Base-by-base conservation (phyloP, 495 filamentous ascomycete genomes). In the Aspergillus saccharolyticus region DNA sequence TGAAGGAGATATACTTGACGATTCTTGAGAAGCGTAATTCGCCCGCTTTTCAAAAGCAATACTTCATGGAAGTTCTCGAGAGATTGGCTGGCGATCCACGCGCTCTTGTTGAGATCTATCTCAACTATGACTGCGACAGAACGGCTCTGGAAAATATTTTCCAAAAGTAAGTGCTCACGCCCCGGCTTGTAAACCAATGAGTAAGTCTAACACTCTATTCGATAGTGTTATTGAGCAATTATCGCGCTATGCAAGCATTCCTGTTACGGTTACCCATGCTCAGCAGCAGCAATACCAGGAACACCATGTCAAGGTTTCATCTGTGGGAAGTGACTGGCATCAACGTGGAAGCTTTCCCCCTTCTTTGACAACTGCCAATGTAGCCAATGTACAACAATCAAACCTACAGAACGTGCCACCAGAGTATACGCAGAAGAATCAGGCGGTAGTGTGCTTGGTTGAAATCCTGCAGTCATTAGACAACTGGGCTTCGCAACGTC, bases 81-180 rank as follows among this genome's bases (percentile, higher is more conserved):
- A 78, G 93, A 56, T 75, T 97, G 28, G 89, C 87, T 49, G 86
- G 83, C 15, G 93, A 99, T 66, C 89, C 92, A 4, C 79, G 89
- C 42, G 92, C 90, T 0, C 69, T 99, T 57, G 95, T 99, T 4
- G 95, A 99, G 73, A 86, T 94, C 16, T 99, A 97, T 70, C 82
- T 99, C 54, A 99, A 99, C 69, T 99, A 99, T 63, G 95, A 99
- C 66, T 99, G 95, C 71, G 95, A 97, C 64, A 79, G 91, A 30
- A 89, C 89, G 20, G 87, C 88, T 1, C 79, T 97, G 61, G 95
- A 99, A 70, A 97, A 99, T 64, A 96, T 97, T 65, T 97, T 96
- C 71, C 93, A 99, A 69, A 78, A 80, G 77, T 79, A 64, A 59
- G 68, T 59, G 30, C 45, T 44, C 49, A 5, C 39, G 14, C 39